A percentile compares a stretch with the other conserved stretches of the same genome.
Evolutionary conservation across 129 eudicot species (phyloP).

Genomic region (Heracleum sosnowskyi): DNA sequence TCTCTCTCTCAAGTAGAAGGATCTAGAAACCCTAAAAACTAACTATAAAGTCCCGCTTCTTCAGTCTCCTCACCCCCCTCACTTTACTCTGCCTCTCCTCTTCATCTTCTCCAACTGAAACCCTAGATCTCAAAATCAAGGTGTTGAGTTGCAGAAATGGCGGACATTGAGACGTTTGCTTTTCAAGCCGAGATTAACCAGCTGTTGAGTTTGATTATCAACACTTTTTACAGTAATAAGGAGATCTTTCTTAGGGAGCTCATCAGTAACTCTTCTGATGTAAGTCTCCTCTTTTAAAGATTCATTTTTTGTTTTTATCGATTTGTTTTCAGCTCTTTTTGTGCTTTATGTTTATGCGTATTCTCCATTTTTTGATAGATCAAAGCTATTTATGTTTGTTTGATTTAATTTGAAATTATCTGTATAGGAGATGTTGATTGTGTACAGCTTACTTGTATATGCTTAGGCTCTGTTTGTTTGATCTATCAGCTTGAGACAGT

Average conservation of each 20-base stretch:
- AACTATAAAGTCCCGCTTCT: not conserved
- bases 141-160: constrained; percentile 33
- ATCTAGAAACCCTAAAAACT: constrained; percentile 16
- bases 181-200: constrained; percentile 93
- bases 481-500: not conserved
- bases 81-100: constrained; percentile 2
- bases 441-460: too few species aligned
- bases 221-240: constrained; percentile 86
- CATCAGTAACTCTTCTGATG: constrained; percentile 83
- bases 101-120: not conserved
- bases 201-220: constrained; percentile 72
- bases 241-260: constrained; percentile 87
- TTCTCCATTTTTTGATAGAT: not conserved
- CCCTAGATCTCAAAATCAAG: not conserved
- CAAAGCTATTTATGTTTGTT: too few species aligned
- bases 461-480: not conserved
- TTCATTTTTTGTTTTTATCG: too few species aligned
- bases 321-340: too few species aligned
- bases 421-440: too few species aligned
- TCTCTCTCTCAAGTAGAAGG: constrained; percentile 4
- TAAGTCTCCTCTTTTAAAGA: constrained; percentile 11
- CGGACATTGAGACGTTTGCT: constrained; percentile 86
- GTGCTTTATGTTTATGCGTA: not conserved
- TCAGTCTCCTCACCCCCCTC: not conserved
- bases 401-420: too few species aligned